These are phyloP conservation scores for Gentiana macrophylla DNA, from an alignment of 257 asterid species.

Conservation along the genomic window DNA sequence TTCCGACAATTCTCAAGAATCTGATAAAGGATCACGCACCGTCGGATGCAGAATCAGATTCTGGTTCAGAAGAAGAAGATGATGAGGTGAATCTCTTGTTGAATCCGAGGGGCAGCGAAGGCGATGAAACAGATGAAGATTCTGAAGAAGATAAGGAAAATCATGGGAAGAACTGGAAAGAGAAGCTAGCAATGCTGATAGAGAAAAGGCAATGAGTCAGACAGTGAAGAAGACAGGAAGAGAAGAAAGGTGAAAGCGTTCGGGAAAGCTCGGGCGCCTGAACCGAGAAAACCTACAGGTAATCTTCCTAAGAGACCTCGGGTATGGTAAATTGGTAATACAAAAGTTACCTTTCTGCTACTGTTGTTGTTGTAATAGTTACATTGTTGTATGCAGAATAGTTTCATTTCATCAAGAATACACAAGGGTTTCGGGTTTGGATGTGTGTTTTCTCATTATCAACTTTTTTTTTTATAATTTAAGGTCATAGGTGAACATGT, in stretches of 20 bases:
- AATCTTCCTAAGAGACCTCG: constrained; percentile 30
- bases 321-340: constrained; percentile 21
- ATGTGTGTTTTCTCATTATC: no score
- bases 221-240: constrained; percentile 13
- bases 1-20: constrained; percentile 8
- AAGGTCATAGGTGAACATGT: no score
- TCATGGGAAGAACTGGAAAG: constrained; percentile 10
- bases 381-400: no score
- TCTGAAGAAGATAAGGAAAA: constrained; percentile 11
- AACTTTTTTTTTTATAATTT: no score
- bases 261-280: constrained; percentile 19
- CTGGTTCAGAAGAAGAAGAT: constrained; percentile 6
- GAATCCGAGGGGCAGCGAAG: constrained; percentile 6
- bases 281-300: constrained; percentile 23
- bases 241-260: constrained; percentile 9
- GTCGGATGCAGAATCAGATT: constrained; percentile 10
- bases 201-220: constrained; percentile 8
- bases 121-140: constrained; percentile 6
- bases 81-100: constrained; percentile 8
- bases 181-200: constrained; percentile 9
- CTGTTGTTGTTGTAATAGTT: no score
- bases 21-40: constrained; percentile 8
- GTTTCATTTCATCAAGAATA: no score
- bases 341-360: background rate
- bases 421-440: no score